Percentiles rank a stretch among this genome's conserved stretches.
Conservation (phyloP, 371 early-diverging fungal species). For the Capillidium heterosporum region DNA sequence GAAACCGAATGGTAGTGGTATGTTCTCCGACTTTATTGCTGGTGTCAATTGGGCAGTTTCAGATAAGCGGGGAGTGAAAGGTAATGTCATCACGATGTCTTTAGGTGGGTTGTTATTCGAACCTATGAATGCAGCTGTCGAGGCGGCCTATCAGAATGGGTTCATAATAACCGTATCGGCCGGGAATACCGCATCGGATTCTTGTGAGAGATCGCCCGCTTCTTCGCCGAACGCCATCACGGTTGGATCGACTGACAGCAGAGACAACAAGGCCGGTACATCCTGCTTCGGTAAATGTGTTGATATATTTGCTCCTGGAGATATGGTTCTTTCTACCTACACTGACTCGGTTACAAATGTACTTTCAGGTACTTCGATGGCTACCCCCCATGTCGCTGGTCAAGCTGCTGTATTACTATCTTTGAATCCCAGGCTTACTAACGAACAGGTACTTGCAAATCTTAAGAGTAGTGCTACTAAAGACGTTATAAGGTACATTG, state of each 20-base stretch:
- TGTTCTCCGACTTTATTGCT: slow-evolving; percentile 7
- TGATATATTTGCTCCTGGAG: slow-evolving; percentile 39
- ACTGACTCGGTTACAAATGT: slow-evolving; percentile 12
- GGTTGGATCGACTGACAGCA: slow-evolving; percentile 38
- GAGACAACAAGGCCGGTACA: slow-evolving; percentile 40
- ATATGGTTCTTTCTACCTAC: slow-evolving; percentile 19
- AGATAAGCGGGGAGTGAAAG: slow-evolving; percentile 12
- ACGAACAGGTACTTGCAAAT: not conserved
- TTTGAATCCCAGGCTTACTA: not conserved
- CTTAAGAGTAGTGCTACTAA: not conserved
- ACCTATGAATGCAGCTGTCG: slow-evolving; percentile 18
- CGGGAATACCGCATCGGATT: slow-evolving; percentile 28
- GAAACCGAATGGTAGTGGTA: slow-evolving; percentile 12
- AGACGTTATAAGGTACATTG: not conserved
- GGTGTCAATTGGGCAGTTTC: slow-evolving; percentile 12
- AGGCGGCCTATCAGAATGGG: slow-evolving; percentile 14
- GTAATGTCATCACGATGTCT: slow-evolving; percentile 30
- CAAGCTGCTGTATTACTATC: slow-evolving; percentile 29
- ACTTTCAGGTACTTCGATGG: slow-evolving; percentile 26
- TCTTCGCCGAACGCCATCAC: slow-evolving; percentile 30
- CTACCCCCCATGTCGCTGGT: slow-evolving; percentile 25
- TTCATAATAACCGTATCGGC: slow-evolving; percentile 39
- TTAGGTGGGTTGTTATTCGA: slow-evolving; percentile 16
- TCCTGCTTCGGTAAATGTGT: slow-evolving; percentile 62
- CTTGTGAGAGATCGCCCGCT: slow-evolving; percentile 43